Evolutionary conservation across 2,329 filamentous ascomycete species (phyloP), one percentile per base, ranked within the genome.

Genomic region (Aspergillus pseudoterreus): DNA sequence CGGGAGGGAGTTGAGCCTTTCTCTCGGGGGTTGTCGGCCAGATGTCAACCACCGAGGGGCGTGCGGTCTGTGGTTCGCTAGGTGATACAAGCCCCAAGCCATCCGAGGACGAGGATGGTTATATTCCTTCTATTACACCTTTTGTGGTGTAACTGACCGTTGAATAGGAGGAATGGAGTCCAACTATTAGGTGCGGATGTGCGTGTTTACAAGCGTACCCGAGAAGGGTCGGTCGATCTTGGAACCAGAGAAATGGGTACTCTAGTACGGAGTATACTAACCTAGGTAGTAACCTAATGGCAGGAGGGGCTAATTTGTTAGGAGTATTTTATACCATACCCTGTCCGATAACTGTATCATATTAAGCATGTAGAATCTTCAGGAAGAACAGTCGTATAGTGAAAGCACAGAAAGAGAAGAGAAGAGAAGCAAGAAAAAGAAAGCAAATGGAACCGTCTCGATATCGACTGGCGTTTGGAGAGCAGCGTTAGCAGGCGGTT

Each of bases 11-110:
- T 19, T 19, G 19, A 22, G 22, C 22, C n/a, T 35, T n/a, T 11
- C 14, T 47, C 44, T 51, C 45, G 50, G 44, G 38, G 45, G n/a
- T 33, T 24, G 27, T 9, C 17, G 27, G 19, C 41, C 19, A 35
- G 19, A 33, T 33, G 38, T 43, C 22, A 38, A 38, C 35, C 22
- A 30, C 27, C 27, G 27, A 30, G 27, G 27, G 27, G 8, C 8
- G 27, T 30, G 27, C 8, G 27, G 27, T 30, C 27, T 30, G 27
- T 30, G 27, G 27, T 30, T 30, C 6, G 19, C 15, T 9, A 21
- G n/a, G 45, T 39, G 21, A 14, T 15, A 41, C 33, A 39, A 41
- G 27, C 21, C 27, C 12, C 33, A 47, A 39, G 35, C 45, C 45
- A 39, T 47, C 45, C 15, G 33, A 35, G 35, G 17, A 6, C 15